phyloP scores from a whole-genome alignment of 1,284 basidiomycete species.

The Filobasidium uniguttulatum region DNA sequence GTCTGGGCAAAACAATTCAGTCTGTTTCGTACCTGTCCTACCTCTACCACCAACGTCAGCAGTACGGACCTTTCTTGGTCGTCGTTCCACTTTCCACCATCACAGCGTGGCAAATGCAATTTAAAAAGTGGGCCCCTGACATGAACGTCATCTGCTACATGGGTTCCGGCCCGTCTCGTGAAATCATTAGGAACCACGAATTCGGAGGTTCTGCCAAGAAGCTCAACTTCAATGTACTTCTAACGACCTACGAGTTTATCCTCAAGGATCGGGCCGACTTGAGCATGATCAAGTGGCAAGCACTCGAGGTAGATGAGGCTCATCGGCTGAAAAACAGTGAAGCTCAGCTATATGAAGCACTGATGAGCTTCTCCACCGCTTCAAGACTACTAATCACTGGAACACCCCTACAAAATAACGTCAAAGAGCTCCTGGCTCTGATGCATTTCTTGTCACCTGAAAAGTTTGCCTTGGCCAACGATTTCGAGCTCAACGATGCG shows the following conservation, averaged over 20 bases:
- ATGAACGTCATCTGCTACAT: conserved; percentile 96
- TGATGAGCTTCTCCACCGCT: conserved; percentile 74
- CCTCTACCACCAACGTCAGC: conserved; percentile 81
- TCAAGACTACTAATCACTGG: conserved; percentile 95
- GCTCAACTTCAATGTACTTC: conserved; percentile 88
- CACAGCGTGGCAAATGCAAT: conserved; percentile 95
- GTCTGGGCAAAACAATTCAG: conserved; percentile 95
- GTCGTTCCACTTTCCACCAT: conserved; percentile 97
- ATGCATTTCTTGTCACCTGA: conserved; percentile 99
- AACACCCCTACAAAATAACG: conserved; percentile 97
- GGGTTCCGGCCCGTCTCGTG: conserved; percentile 73
- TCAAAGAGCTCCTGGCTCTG: conserved; percentile 88
- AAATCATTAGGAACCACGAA: conserved; percentile 83
- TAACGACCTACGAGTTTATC: conserved; percentile 96
- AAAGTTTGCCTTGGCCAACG: conserved; percentile 76
- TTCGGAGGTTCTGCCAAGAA: conserved; percentile 60
- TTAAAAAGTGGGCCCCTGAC: conserved; percentile 88
- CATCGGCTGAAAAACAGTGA: conserved; percentile 98
- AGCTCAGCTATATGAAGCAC: conserved; percentile 88
- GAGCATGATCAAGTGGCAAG: conserved; percentile 93
- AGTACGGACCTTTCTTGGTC: conserved; percentile 94
- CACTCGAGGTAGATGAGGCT: conserved; percentile 92
- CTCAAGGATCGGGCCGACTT: conserved; percentile 82
- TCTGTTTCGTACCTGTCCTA: conserved; percentile 92
- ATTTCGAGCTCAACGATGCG: conserved; percentile 84